Percentiles rank a stretch among this genome's conserved stretches.
These are phyloP conservation scores for Kluyveromyces siamensis DNA, from an alignment of 805 yeast species.

Conservation along the genomic window DNA sequence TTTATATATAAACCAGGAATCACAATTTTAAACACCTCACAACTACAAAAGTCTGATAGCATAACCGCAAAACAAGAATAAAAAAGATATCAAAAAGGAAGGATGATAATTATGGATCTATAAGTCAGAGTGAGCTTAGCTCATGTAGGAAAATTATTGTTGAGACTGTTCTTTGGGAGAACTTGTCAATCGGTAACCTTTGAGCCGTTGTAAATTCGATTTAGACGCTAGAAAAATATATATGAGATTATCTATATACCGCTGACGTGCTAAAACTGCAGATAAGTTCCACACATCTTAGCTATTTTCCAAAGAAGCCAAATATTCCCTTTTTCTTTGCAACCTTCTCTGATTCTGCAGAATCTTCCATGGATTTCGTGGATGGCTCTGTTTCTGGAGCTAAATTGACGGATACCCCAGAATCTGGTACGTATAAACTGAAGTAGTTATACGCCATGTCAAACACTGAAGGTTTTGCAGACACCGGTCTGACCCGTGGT, in stretches of 20 bases:
- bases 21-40: neutral
- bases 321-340: slow-evolving; percentile 52
- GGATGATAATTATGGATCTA: too few species aligned
- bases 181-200: too few species aligned
- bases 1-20: neutral
- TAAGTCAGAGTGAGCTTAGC: too few species aligned
- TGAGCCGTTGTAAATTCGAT: too few species aligned
- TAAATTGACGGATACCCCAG: too few species aligned
- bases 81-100: neutral
- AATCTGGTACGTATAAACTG: slow-evolving; percentile 22
- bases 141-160: too few species aligned
- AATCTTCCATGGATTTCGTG: slow-evolving; percentile 8
- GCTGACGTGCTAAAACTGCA: too few species aligned
- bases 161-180: too few species aligned
- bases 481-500: slow-evolving; percentile 48
- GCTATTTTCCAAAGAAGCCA: slow-evolving; percentile 55
- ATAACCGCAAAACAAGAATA: neutral
- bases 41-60: neutral
- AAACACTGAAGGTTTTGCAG: slow-evolving; percentile 82
- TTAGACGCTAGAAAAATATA: too few species aligned
- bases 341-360: slow-evolving; percentile 5
- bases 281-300: neutral
- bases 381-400: slow-evolving; percentile 27
- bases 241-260: neutral
- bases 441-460: slow-evolving; percentile 85